Base-by-base conservation (phyloP, 208 protist species). In the Leishmania mexicana region DNA sequence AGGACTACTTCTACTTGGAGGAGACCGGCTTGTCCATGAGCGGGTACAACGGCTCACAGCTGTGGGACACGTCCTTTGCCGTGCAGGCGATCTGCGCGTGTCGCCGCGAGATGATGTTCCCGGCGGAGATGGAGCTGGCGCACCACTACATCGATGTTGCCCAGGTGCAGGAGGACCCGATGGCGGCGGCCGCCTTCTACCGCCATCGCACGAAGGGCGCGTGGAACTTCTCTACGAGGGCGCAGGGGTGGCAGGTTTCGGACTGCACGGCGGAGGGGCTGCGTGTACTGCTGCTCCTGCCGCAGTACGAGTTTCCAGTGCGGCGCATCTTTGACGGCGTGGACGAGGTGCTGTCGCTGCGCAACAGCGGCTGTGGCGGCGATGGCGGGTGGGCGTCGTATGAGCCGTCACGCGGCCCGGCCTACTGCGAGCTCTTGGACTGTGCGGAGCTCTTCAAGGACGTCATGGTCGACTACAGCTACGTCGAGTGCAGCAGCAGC, bases 401-500 rank as follows among this genome's bases (percentile, higher is more conserved):
- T 87, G 99, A 99, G 83, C 84, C 91, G 31, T 95, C 86, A n/a
- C 93, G 99, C 68, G 97, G 89, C 24, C 94, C 94, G 53, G 31
- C 28, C 58, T 98, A 96, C 87, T 90, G 96, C 60, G 99, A 99
- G 87, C 88, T 93, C 51, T 87, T 99, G 38, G 98, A 99, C 89
- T 98, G 98, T 74, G 89, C 98, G 21, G 98, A 99, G 85, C 88
- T 99, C 21, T 99, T 99, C 89, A 98, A 97, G 80, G 97, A 99
- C 75, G 99, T 99, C 81, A 99, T 99, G 98, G 93, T 99, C 35
- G 98, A 99, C 79, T 99, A 99, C 90, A 90, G 80, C 28, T 99
- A 99, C 86, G 93, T 96, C 7, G 99, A 99, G 89, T 99, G 98
- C 88, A 98, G 94, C 64, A 97, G 94, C 65, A 98, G 98, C 60